Evolutionary conservation across 2,329 filamentous ascomycete species (phyloP).

Genomic region (Whalleya microplaca): DNA sequence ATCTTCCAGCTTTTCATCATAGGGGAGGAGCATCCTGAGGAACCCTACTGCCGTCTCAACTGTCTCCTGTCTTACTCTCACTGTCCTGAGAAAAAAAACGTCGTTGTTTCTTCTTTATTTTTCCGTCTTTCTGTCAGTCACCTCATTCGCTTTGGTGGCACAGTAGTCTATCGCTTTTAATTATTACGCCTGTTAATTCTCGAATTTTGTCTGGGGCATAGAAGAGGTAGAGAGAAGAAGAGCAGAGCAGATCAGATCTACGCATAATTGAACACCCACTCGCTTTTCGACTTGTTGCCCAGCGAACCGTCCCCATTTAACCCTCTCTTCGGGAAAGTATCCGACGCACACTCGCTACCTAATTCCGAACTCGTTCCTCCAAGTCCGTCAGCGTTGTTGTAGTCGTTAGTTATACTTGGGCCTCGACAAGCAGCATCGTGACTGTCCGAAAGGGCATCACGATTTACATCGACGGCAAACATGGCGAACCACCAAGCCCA

Average conservation of each 20-base stretch:
- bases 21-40: conserved; percentile 9
- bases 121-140: conserved; percentile 37
- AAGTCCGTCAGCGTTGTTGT: neutral
- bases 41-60: conserved; percentile 6
- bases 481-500: conserved; percentile 60
- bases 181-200: conserved; percentile 25
- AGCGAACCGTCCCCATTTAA: conserved; percentile 11
- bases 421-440: conserved; percentile 33
- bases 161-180: conserved; percentile 41
- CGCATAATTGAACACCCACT: conserved; percentile 14
- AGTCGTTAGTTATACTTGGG: neutral
- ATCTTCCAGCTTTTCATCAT: conserved; percentile 20
- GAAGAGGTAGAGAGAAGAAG: neutral
- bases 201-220: conserved; percentile 1
- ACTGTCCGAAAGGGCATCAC: conserved; percentile 47
- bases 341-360: conserved; percentile 21
- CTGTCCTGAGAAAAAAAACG: conserved; percentile 14
- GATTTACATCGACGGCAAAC: conserved; percentile 33
- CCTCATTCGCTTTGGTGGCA: conserved; percentile 65
- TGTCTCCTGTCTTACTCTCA: conserved; percentile 23
- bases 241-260: neutral
- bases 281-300: conserved; percentile 15
- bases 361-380: conserved; percentile 5
- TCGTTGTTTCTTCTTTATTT: conserved; percentile 24
- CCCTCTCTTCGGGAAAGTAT: conserved; percentile 4